Base-by-base conservation (phyloP, 2,329 filamentous ascomycete species). In the Parastagonospora nodorum region DNA sequence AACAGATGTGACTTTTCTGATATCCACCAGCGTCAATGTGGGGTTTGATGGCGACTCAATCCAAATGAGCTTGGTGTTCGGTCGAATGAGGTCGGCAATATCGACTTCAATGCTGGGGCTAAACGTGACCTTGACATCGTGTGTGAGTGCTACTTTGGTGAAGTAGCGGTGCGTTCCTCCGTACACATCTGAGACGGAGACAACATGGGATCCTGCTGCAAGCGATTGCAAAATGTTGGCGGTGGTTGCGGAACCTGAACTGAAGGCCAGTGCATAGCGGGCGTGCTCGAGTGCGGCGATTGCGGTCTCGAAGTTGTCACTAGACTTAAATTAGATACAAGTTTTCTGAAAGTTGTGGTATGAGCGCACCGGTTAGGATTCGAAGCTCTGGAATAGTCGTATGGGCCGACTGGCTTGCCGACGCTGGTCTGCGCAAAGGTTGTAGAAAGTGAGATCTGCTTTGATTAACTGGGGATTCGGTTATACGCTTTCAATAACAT, bases 81-180 rank as follows among this genome's bases (percentile, higher is more conserved):
- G 84, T 29, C 87, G 89, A 72, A 99, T 95, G 78, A 97, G 84
- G 62, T 87, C 84, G 60, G 84, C 83, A 62, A 97, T 87, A 71
- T 97, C 90, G 57, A 91, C 81, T 77, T 96, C 93, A 68, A 99
- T 95, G 76, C 87, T 87, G 8, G 92, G 91, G 5, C 92, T 93
- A 76, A 99, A 99, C 42, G 93, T 96, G 55, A 97, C 94, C 64
- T 89, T 86, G 47, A 99, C 91, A 67, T 93, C 91, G 75, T 99
- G 94, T 24, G 94, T 92, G 67, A 90, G 87, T 50, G 94, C 94
- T 43, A 97, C 94, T 78, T 97, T 92, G 60, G 94, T 99, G 81
- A 99, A 99, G 81, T 99, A 99, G 68, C 94, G 85, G 79, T 99
- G 94, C 36, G 94, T 99, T 64, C 94, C 94, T 64, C 94, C 94